Conservation (phyloP, 768 basidiomycete species). For the Kwoniella shandongensis region DNA sequence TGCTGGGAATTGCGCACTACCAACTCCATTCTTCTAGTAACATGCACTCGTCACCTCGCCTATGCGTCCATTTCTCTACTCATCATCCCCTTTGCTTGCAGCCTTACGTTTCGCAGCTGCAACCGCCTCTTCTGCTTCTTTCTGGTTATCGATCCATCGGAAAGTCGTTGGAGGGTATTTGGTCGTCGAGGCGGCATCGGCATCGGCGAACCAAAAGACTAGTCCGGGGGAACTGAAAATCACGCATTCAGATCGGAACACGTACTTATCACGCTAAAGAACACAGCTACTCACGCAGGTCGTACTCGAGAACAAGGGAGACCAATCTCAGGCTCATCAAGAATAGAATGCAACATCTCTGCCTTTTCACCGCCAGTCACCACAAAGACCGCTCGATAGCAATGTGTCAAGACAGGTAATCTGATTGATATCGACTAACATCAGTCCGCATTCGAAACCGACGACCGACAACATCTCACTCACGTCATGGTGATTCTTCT, state of each 20-base stretch:
- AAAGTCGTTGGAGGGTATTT: conserved; percentile 45
- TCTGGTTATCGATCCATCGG: conserved; percentile 50
- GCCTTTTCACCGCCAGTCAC: conserved; percentile 78
- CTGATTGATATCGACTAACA: conserved; percentile 18
- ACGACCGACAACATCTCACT: conserved; percentile 55
- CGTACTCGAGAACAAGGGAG: conserved; percentile 80
- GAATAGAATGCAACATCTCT: conserved; percentile 66
- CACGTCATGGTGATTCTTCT: conserved; percentile 84
- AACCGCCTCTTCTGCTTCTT: conserved; percentile 47
- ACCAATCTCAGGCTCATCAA: conserved; percentile 75
- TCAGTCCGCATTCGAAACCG: not conserved
- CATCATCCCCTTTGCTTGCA: conserved; percentile 30
- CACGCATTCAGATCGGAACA: not conserved
- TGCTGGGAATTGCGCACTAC: too few relatives aligned
- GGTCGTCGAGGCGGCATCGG: conserved; percentile 63
- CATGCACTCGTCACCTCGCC: too few relatives aligned
- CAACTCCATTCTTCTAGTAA: too few relatives aligned
- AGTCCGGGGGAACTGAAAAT: conserved; percentile 68
- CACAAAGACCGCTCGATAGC: conserved; percentile 80
- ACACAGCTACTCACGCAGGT: conserved; percentile 57
- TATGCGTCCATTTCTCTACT: too few relatives aligned
- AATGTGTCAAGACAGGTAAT: conserved; percentile 54
- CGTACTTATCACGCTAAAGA: not conserved
- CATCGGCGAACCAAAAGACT: conserved; percentile 93
- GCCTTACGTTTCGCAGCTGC: conserved; percentile 35